Evolutionary conservation across 257 asterid genomes (phyloP).

Genomic region (Dorcoceras hygrometricum): DNA sequence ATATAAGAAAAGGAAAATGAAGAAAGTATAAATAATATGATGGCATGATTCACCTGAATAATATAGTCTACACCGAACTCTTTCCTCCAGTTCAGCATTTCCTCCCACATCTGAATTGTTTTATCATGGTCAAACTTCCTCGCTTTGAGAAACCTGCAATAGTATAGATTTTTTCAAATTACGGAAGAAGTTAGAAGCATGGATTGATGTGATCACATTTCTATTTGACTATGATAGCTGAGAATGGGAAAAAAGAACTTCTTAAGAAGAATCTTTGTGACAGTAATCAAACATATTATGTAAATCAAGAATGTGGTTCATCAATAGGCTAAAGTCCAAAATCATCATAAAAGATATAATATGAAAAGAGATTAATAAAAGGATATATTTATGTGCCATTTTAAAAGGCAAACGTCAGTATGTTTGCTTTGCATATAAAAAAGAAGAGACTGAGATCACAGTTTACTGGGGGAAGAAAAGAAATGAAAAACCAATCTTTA

Average conservation of each 20-base stretch:
- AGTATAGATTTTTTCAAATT: conserved; percentile 14
- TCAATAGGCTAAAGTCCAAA: neutral
- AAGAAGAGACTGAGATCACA: neutral
- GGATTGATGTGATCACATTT: neutral
- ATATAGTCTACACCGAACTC: conserved; percentile 82
- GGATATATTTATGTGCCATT: neutral
- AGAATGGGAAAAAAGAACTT: conserved; percentile 2
- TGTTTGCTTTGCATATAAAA: neutral
- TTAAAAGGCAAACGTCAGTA: neutral
- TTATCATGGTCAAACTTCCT: conserved; percentile 96
- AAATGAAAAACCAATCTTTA: neutral
- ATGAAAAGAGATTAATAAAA: neutral
- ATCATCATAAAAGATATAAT: neutral
- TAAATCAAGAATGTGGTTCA: conserved; percentile 1
- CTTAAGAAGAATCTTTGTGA: neutral
- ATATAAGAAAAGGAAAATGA: conserved; percentile 17
- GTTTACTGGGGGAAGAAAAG: neutral
- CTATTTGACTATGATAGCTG: neutral
- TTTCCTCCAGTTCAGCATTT: conserved; percentile 95
- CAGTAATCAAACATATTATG: neutral
- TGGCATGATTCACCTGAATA: conserved; percentile 55
- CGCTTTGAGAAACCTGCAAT: conserved; percentile 82
- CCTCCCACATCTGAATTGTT: conserved; percentile 87
- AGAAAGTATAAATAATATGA: conserved; percentile 9
- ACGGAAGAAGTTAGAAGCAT: neutral